phyloP scores from a whole-genome alignment of 345 rosid genomes.

The Boechera divaricarpa region DNA sequence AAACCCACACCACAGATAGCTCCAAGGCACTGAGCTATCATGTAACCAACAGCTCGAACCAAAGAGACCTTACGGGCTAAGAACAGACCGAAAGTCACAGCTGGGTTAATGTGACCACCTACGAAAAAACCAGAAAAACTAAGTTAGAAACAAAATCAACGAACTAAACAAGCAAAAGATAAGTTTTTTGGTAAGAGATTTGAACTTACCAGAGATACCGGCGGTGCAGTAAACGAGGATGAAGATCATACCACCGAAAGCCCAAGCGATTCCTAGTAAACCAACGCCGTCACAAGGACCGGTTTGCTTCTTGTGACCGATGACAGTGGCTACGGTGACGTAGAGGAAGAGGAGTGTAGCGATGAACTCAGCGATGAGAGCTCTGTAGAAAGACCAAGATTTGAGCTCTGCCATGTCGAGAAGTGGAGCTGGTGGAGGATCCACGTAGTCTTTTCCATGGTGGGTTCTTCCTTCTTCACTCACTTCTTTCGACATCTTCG shows the following conservation, averaged over 20 bases:
- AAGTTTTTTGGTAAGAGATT: accelerated
- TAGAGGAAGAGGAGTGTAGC: conserved; percentile 96
- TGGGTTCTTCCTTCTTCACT: conserved; percentile 69
- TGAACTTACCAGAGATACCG: conserved; percentile 69
- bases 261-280: conserved; percentile 90
- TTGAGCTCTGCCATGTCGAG: conserved; percentile 67
- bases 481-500: conserved; percentile 79
- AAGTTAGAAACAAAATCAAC: neutral
- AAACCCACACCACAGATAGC: conserved; percentile 88
- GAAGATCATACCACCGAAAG: conserved; percentile 88
- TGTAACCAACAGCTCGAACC: conserved; percentile 70
- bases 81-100: conserved; percentile 82
- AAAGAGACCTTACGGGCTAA: conserved; percentile 84
- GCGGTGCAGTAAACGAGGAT: conserved; percentile 71
- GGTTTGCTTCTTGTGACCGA: conserved; percentile 70
- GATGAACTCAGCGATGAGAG: conserved; percentile 91
- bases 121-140: neutral
- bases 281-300: conserved; percentile 84
- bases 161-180: neutral
- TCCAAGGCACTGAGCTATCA: conserved; percentile 80
- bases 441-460: conserved; percentile 82
- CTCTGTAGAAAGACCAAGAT: conserved; percentile 92
- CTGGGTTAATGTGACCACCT: conserved; percentile 95
- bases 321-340: conserved; percentile 77
- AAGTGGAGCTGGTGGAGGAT: conserved; percentile 96